Percentiles rank a stretch among this genome's conserved stretches.
Evolutionary conservation across 2,329 filamentous ascomycete species (phyloP).

Genomic region (Mycocentrospora acerina): DNA sequence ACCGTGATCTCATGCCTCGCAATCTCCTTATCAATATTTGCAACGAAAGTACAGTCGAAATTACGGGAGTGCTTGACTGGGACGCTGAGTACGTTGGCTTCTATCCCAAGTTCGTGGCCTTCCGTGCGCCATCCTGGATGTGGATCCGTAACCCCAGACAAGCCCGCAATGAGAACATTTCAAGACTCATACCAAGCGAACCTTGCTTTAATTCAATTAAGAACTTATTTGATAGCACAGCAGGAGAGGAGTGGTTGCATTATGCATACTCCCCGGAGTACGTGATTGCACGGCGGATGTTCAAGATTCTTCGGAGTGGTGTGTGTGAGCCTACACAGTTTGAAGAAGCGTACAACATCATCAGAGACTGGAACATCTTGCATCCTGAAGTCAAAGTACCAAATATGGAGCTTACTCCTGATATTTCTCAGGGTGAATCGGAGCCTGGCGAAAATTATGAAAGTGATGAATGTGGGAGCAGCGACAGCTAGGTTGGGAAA

Average conservation of each 20-base stretch:
- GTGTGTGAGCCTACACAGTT: not conserved
- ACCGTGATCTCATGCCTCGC: constrained; percentile 15
- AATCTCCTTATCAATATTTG: constrained; percentile 21
- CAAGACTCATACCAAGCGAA: constrained; percentile 3
- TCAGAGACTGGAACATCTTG: not conserved
- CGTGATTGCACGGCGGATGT: constrained; percentile 9
- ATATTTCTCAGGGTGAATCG: too few relatives aligned
- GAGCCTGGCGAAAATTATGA: too few relatives aligned
- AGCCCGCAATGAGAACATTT: constrained; percentile 14
- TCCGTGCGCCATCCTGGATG: constrained; percentile 16
- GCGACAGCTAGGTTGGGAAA: too few relatives aligned
- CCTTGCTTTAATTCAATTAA: constrained; percentile 17
- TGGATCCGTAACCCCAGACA: constrained; percentile 10
- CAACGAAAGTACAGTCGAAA: constrained; percentile 5
- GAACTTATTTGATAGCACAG: constrained; percentile 1
- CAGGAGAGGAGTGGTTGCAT: constrained; percentile 17
- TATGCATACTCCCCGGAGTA: constrained; percentile 26
- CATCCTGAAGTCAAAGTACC: not conserved
- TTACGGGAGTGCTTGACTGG: constrained; percentile 28
- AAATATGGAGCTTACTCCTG: not conserved
- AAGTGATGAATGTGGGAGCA: too few relatives aligned
- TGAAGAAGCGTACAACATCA: not conserved
- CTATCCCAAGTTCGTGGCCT: constrained; percentile 18
- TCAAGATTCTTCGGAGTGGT: not conserved
- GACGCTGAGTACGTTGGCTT: constrained; percentile 18